A percentile compares a stretch with the other conserved stretches of the same genome.
Evolutionary conservation across 2,329 filamentous ascomycete species (phyloP).

Genomic region (Penicillium olsonii): DNA sequence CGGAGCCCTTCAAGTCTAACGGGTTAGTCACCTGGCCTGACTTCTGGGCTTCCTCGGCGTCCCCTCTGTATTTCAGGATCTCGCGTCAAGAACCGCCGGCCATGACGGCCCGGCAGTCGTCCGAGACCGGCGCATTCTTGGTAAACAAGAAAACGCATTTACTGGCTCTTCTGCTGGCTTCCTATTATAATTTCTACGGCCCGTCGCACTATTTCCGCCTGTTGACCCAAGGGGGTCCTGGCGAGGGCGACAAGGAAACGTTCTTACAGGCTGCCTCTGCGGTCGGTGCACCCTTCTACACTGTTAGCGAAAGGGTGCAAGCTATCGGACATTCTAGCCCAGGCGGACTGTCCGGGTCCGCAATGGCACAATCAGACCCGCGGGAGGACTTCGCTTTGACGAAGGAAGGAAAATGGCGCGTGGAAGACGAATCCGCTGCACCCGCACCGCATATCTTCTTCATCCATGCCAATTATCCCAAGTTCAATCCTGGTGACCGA

Average conservation of each 20-base stretch:
- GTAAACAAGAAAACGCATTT: slow-evolving; percentile 40
- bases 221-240: slow-evolving; percentile 40
- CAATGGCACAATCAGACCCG: slow-evolving; percentile 43
- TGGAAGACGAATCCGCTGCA: slow-evolving; percentile 34
- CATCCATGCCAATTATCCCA: slow-evolving; percentile 45
- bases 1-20: slow-evolving; percentile 53
- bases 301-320: slow-evolving; percentile 39
- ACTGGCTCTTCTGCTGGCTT: slow-evolving; percentile 36
- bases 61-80: slow-evolving; percentile 47
- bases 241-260: slow-evolving; percentile 44
- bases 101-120: slow-evolving; percentile 37
- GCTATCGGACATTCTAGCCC: slow-evolving; percentile 35
- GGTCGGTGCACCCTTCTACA: slow-evolving; percentile 36
- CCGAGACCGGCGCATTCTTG: slow-evolving; percentile 39
- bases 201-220: slow-evolving; percentile 42
- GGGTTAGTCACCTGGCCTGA: slow-evolving; percentile 62
- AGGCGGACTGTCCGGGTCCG: slow-evolving; percentile 34
- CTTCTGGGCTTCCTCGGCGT: slow-evolving; percentile 50
- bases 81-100: slow-evolving; percentile 37
- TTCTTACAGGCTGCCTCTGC: slow-evolving; percentile 39
- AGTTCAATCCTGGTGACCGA: slow-evolving; percentile 43
- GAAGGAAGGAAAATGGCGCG: slow-evolving; percentile 35
- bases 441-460: slow-evolving; percentile 39
- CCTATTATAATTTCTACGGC: slow-evolving; percentile 42
- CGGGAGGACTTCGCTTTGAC: slow-evolving; percentile 38